These are phyloP conservation scores for Cerrena zonata DNA, from an alignment of 1,284 basidiomycete species.

Conservation along the genomic window DNA sequence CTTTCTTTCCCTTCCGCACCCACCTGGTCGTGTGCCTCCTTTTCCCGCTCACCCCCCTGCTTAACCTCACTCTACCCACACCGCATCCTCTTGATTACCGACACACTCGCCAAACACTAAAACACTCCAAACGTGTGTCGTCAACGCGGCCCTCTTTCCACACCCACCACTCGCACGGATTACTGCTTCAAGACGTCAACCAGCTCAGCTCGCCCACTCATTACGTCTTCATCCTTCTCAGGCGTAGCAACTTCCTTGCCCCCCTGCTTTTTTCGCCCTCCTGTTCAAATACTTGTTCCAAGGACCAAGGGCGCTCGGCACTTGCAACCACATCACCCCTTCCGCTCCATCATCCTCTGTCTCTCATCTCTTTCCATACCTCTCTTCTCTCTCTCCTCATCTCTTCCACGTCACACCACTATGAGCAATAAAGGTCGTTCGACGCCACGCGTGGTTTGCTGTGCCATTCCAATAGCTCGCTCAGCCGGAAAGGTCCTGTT, in stretches of 20 bases:
- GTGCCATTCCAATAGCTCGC: constrained; percentile 74
- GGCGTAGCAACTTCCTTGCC: neutral
- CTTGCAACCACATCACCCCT: neutral
- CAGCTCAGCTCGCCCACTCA: neutral
- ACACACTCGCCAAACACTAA: constrained; percentile 1
- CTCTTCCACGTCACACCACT: constrained; percentile 9
- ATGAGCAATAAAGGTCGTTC: constrained; percentile 77
- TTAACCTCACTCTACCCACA: neutral
- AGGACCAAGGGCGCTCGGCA: neutral
- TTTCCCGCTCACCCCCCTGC: constrained; percentile 1
- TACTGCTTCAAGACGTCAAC: constrained; percentile 13
- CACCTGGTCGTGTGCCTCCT: constrained; percentile 24
- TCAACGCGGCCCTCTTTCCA: constrained; percentile 13
- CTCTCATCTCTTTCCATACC: constrained; percentile 14
- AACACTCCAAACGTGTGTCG: constrained; percentile 9
- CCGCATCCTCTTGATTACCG: neutral
- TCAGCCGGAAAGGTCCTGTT: constrained; percentile 69
- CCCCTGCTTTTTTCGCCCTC: constrained; percentile 6
- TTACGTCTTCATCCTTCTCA: constrained; percentile 9
- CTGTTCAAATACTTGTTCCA: constrained; percentile 8
- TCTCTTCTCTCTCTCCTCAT: constrained; percentile 12
- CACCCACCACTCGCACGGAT: neutral
- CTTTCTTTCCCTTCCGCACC: neutral
- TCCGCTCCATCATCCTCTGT: constrained; percentile 13
- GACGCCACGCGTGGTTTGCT: constrained; percentile 76